Conservation (phyloP, 257 asterid genomes). For the Handroanthus guayacan region DNA sequence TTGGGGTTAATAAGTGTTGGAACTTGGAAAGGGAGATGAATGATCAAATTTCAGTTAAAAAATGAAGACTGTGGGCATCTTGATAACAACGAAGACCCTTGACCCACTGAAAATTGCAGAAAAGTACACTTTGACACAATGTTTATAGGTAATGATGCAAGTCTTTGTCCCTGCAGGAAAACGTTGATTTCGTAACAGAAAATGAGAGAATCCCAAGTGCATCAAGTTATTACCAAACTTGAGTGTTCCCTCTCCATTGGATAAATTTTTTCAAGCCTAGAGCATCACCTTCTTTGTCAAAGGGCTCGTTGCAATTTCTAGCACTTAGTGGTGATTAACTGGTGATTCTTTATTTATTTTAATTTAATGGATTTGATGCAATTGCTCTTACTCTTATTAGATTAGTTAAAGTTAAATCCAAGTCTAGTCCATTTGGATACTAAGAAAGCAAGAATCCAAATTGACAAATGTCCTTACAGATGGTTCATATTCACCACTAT, state of each 20-base stretch:
- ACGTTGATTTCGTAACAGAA: slow-evolving; percentile 8
- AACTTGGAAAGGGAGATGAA: slow-evolving; percentile 14
- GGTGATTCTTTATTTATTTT: too few relatives aligned
- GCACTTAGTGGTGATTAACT: too few relatives aligned
- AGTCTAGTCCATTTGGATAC: too few relatives aligned
- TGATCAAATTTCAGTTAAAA: slow-evolving; percentile 28
- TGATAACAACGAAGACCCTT: slow-evolving; percentile 25
- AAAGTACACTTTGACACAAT: neutral
- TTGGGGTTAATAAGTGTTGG: slow-evolving; percentile 3
- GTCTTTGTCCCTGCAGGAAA: neutral
- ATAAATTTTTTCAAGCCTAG: neutral
- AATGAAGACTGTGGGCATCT: slow-evolving; percentile 4
- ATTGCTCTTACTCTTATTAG: too few relatives aligned
- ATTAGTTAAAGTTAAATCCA: too few relatives aligned
- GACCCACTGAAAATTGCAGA: slow-evolving; percentile 15
- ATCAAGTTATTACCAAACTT: neutral
- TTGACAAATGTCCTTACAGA: too few relatives aligned
- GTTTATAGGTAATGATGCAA: slow-evolving; percentile 1
- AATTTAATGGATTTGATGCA: too few relatives aligned
- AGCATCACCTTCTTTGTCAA: neutral
- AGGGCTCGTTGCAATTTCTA: too few relatives aligned
- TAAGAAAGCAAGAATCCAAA: too few relatives aligned
- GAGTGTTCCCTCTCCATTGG: neutral
- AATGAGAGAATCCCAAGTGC: neutral
- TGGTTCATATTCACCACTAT: too few relatives aligned